Conservation (phyloP, 2,329 filamentous ascomycete species). For the Macrophomina pseudophaseolina region DNA sequence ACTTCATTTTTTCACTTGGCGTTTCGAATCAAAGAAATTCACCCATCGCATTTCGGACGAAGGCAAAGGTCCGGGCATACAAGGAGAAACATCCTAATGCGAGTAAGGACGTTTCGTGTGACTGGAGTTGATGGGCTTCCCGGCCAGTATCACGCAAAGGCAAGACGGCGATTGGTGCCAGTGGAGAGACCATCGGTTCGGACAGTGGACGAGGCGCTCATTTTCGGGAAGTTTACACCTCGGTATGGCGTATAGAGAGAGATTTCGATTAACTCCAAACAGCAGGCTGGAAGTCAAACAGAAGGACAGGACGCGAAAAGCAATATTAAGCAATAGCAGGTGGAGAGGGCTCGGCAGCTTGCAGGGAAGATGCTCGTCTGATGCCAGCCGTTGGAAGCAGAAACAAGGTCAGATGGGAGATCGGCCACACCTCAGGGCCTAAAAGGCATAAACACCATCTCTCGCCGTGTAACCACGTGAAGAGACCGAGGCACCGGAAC, state of each 20-base stretch:
- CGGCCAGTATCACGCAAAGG: not conserved
- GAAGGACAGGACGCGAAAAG: constrained; percentile 12
- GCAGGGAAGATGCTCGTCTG: constrained; percentile 15
- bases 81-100: constrained; percentile 10
- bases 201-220: not conserved
- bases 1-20: not conserved
- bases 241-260: not conserved
- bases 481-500: not conserved
- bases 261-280: constrained; percentile 1
- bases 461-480: not conserved
- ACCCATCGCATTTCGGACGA: not conserved
- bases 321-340: not conserved
- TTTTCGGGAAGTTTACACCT: not conserved
- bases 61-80: not conserved
- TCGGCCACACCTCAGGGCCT: constrained; percentile 3
- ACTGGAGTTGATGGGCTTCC: not conserved
- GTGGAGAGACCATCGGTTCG: not conserved
- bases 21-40: constrained; percentile 5
- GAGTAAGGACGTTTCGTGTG: not conserved
- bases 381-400: not conserved
- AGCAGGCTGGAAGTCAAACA: constrained; percentile 12
- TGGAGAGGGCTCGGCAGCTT: not conserved
- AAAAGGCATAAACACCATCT: not conserved
- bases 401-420: constrained; percentile 10
- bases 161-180: not conserved